phyloP scores from a whole-genome alignment of 352 stramenopile genomes.

The Globisporangium recalcitrans region DNA sequence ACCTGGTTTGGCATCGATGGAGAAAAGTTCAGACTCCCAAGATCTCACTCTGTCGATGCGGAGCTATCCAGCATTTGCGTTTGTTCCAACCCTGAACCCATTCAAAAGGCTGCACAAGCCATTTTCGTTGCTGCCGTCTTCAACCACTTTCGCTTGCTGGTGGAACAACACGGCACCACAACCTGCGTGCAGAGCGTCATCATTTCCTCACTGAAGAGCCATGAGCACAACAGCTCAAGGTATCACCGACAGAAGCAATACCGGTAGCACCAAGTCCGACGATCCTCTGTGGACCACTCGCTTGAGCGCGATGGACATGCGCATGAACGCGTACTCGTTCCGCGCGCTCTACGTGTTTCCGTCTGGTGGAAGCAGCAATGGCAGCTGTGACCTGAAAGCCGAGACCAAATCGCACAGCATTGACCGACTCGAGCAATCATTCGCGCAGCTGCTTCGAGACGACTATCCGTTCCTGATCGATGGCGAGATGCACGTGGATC shows the following conservation, averaged over 20 bases:
- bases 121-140: neutral
- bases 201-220: neutral
- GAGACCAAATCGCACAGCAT: neutral
- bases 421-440: slow-evolving; percentile 3
- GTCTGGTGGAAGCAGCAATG: neutral
- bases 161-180: too few relatives aligned
- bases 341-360: slow-evolving; percentile 16
- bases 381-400: too few relatives aligned
- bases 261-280: neutral
- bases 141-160: too few relatives aligned
- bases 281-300: neutral
- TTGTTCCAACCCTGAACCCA: neutral
- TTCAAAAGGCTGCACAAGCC: neutral
- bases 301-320: slow-evolving; percentile 13
- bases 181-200: neutral
- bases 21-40: too few relatives aligned
- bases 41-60: too few relatives aligned
- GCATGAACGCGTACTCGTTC: slow-evolving; percentile 14
- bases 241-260: neutral
- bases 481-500: slow-evolving; percentile 2
- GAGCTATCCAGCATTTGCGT: too few relatives aligned
- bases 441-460: slow-evolving; percentile 11
- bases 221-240: neutral
- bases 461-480: slow-evolving; percentile 12
- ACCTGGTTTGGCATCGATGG: too few relatives aligned